phyloP scores from a whole-genome alignment of 345 rosid genomes.

The Gossypium arboreum region DNA sequence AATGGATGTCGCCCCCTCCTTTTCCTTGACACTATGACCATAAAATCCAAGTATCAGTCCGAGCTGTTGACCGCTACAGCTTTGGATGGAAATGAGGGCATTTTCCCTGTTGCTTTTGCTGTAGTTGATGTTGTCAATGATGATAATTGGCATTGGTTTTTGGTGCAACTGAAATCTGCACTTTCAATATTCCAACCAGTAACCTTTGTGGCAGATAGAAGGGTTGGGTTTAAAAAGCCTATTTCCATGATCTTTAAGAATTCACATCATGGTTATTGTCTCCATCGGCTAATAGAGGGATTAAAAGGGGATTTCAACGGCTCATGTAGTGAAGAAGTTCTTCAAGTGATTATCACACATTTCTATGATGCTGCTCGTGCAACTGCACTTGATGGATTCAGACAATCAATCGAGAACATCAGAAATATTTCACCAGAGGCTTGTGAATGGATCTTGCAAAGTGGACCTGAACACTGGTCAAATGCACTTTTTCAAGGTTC shows the following conservation, averaged over 20 bases:
- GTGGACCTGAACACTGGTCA: conserved; percentile 52
- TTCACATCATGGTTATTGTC: conserved; percentile 42
- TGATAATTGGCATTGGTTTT: conserved; percentile 59
- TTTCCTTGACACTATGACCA: conserved; percentile 40
- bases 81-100: conserved; percentile 48
- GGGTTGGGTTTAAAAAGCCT: conserved; percentile 30
- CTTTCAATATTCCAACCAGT: conserved; percentile 34
- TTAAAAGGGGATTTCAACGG: conserved; percentile 28
- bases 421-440: conserved; percentile 41
- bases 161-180: conserved; percentile 46
- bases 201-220: conserved; percentile 52
- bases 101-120: conserved; percentile 56
- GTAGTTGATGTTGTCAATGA: conserved; percentile 49
- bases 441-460: conserved; percentile 50
- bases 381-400: conserved; percentile 36
- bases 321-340: conserved; percentile 28
- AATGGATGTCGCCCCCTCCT: conserved; percentile 59
- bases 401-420: conserved; percentile 35
- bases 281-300: conserved; percentile 34
- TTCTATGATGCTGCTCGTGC: conserved; percentile 45
- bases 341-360: conserved; percentile 25
- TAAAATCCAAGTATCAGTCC: conserved; percentile 47
- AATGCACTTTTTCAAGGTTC: conserved; percentile 45
- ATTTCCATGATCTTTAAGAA: conserved; percentile 40
- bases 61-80: conserved; percentile 45